Base-by-base conservation (phyloP, 1,139 yeast genomes). In the Blastobotrys serpentis region DNA sequence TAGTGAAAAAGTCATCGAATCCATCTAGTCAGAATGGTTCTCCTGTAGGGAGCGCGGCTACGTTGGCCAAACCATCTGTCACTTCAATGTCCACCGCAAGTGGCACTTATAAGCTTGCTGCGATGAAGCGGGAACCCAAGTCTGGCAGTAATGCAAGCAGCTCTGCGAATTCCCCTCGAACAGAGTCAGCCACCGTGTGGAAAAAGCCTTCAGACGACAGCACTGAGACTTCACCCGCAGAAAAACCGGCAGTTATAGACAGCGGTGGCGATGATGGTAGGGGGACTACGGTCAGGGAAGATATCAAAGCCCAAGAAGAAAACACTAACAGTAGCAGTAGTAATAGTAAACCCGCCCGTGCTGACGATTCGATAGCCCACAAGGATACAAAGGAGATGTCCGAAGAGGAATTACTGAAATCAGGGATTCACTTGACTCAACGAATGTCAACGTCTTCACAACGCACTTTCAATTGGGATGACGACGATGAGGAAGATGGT, bases 401-500 rank as follows among this genome's bases (percentile, higher is more conserved):
- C 3, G 72, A 69, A 49, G 72, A 68, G 42, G 72, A 69, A 39
- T 58, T 69, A 22, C 49, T 58, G 43, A 65, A 62, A 47, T 58
- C 55, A 44, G 72, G 72, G 2, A 69, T 69, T 33, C 64, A 61
- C 34, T 55, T 69, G 21, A 59, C 72, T 1, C 68, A 66, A 30
- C 53, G 71, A 10, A 58, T 65, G 32, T 60, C 64, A 11, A 57
- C 61, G 8, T 43, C 56, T 30, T 47, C 60, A 0, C 51, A 56
- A 30, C 50, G 66, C 13, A 45, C 64, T 38, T 61, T 66, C 52
- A 66, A 66, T 53, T 71, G 74, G 74, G 74, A 66, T 42, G 74
- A 70, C 26, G 74, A 70, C 47, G 74, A 71, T 49, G 74, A 69
- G 43, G 71, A 66, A n/a, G n/a, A n/a, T 32, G 67, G 56, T 25